phyloP scores from a whole-genome alignment of 495 filamentous ascomycete genomes.

The Pseudotulostoma volvatum region DNA sequence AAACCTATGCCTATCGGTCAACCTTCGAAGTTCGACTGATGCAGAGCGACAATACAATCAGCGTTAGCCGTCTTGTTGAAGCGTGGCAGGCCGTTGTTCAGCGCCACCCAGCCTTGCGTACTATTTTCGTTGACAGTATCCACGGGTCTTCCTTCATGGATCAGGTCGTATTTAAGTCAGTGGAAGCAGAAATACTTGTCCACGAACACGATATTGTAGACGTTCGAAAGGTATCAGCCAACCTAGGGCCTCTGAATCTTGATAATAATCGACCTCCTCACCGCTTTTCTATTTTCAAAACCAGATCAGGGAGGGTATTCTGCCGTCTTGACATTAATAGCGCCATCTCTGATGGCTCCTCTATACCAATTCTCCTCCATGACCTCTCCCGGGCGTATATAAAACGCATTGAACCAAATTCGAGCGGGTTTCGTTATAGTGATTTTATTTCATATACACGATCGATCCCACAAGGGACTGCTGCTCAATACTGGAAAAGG shows the following conservation, averaged over 20 bases:
- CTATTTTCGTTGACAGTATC: constrained; percentile 28
- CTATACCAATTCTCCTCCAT: constrained; percentile 11
- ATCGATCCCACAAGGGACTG: constrained; percentile 12
- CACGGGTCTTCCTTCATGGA: constrained; percentile 19
- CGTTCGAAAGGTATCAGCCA: constrained; percentile 4
- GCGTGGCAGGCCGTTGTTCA: constrained; percentile 34
- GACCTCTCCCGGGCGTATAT: constrained; percentile 11
- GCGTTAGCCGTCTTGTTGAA: constrained; percentile 10
- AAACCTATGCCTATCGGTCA: constrained; percentile 13
- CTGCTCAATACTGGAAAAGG: constrained; percentile 32
- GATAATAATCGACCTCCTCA: constrained; percentile 16
- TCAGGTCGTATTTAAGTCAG: constrained; percentile 22
- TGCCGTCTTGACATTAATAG: constrained; percentile 31
- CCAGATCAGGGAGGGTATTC: constrained; percentile 8
- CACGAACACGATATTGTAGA: constrained; percentile 2
- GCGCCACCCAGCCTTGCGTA: constrained; percentile 30
- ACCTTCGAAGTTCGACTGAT: constrained; percentile 4
- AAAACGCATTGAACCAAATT: neutral
- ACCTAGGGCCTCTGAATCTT: constrained; percentile 4
- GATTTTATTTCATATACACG: constrained; percentile 26
- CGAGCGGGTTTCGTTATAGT: constrained; percentile 14
- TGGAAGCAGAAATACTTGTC: constrained; percentile 1
- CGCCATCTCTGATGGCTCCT: constrained; percentile 21
- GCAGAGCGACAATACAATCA: constrained; percentile 2
- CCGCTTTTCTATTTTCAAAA: constrained; percentile 18